phyloP scores from a whole-genome alignment of 768 basidiomycete species.

The Nidularia sp. region DNA sequence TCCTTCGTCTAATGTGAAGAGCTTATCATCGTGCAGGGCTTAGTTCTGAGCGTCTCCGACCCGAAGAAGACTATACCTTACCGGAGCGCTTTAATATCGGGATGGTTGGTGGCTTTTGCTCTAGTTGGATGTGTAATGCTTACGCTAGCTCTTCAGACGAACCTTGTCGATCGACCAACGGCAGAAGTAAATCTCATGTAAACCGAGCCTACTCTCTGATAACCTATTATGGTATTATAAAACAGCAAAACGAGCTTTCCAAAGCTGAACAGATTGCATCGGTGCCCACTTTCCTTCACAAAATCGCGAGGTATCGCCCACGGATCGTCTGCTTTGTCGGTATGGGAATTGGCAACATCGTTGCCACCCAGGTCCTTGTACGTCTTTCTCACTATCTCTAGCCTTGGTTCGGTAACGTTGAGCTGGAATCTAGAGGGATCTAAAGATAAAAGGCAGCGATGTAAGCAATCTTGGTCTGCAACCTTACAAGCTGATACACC shows the following conservation, averaged over 20 bases:
- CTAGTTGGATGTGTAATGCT: neutral
- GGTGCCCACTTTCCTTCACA: conserved; percentile 56
- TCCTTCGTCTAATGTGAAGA: neutral
- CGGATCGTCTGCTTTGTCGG: conserved; percentile 78
- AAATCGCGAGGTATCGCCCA: conserved; percentile 55
- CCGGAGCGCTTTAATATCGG: conserved; percentile 59
- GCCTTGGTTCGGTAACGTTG: neutral
- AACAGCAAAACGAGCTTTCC: conserved; percentile 53
- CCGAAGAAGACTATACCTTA: conserved; percentile 58
- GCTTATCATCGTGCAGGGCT: conserved; percentile 38
- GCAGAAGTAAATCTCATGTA: conserved; percentile 36
- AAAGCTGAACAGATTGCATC: conserved; percentile 43
- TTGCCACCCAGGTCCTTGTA: conserved; percentile 22
- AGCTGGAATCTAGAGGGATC: neutral
- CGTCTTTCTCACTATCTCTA: conserved; percentile 3
- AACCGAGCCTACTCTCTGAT: too few relatives aligned
- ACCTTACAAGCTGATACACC: conserved; percentile 45
- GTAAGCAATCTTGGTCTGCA: conserved; percentile 37
- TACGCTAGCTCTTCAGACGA: conserved; percentile 45
- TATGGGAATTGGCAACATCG: conserved; percentile 48
- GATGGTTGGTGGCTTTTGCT: conserved; percentile 42
- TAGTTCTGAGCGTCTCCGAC: conserved; percentile 45
- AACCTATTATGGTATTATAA: too few relatives aligned
- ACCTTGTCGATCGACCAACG: conserved; percentile 70
- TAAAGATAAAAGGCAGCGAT: conserved; percentile 1